Evolutionary conservation across 257 asterid genomes (phyloP), one percentile per base, ranked within the genome.

Genomic region (Nicotiana noctiflora): DNA sequence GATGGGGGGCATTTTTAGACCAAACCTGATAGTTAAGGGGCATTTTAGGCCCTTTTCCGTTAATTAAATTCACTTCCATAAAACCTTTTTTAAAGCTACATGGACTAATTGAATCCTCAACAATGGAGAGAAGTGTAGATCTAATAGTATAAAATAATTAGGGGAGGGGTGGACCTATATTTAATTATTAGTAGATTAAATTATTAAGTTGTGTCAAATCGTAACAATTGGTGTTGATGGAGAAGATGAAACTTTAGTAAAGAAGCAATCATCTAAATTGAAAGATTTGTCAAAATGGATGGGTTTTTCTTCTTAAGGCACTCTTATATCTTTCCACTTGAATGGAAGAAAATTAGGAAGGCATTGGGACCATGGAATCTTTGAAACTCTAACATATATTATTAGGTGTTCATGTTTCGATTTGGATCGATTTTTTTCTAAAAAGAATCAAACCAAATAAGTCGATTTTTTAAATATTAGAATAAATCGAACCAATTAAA

Each of bases 361-460:
- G 31, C 2, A 59, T 80, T 57, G 83, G 85, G 83, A 80, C 86
- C 83, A 76, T n/a, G 82, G 85, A 83, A 85, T 86, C 82, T 85
- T 85, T 83, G 80, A 86, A 79, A 83, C 62, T 63, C 56, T n/a
- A 81, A 29, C 44, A 8, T 40, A 40, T 40, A 37, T 25, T 25
- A 25, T 25, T n/a, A n/a, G 27, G 27, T 25, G 27, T 25, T 25
- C 27, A 25, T 25, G 27, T 1, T 25, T 25, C 27, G 27, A 1
- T 25, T 25, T 25, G 27, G 27, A 25, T 25, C 27, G 27, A 25
- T 25, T 25, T 25, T 25, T 25, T 25, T 25, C 27, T 25, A 25
- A 25, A 25, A 25, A 25, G 1, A 25, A 25, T 1, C 27, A 25
- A 25, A 25, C 27, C 27, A 25, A 25, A 1, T 25, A 25, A 25